These are phyloP conservation scores for Tephrocybe sp. DNA, from an alignment of 768 basidiomycete species.

Conservation along the genomic window DNA sequence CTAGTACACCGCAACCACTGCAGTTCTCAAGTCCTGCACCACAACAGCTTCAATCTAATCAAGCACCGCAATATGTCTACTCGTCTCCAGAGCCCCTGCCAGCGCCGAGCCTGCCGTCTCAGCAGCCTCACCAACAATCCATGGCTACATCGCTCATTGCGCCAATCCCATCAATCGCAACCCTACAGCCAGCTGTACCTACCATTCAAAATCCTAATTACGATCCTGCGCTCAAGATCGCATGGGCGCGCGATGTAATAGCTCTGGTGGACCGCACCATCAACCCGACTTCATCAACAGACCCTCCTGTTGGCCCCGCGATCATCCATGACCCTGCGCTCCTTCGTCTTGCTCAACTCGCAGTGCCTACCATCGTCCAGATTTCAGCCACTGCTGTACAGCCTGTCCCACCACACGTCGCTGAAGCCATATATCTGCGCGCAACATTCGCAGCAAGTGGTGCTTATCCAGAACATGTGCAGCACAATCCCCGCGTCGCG, in stretches of 20 bases:
- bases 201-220: constrained; percentile 54
- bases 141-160: constrained; percentile 56
- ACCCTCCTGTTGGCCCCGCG: constrained; percentile 50
- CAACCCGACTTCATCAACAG: constrained; percentile 34
- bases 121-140: constrained; percentile 36
- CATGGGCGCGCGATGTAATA: constrained; percentile 84
- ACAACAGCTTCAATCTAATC: constrained; percentile 18
- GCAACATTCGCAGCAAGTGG: constrained; percentile 77
- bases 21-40: constrained; percentile 17
- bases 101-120: constrained; percentile 39
- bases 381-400: constrained; percentile 37
- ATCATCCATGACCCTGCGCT: constrained; percentile 62
- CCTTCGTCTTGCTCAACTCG: constrained; percentile 56
- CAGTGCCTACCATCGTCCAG: constrained; percentile 64
- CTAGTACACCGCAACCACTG: background rate
- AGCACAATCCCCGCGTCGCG: constrained; percentile 70
- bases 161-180: constrained; percentile 63
- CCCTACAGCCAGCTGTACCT: constrained; percentile 51
- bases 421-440: constrained; percentile 77
- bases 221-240: constrained; percentile 61
- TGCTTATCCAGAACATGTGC: constrained; percentile 61
- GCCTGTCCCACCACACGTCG: constrained; percentile 41
- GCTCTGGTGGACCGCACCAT: constrained; percentile 65
- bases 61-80: constrained; percentile 43
- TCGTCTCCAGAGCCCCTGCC: constrained; percentile 39